Percentiles rank a stretch among this genome's conserved stretches.
Evolutionary conservation across 1,139 yeast species (phyloP).

Genomic region (Yamadazyma spencermartinsiae): DNA sequence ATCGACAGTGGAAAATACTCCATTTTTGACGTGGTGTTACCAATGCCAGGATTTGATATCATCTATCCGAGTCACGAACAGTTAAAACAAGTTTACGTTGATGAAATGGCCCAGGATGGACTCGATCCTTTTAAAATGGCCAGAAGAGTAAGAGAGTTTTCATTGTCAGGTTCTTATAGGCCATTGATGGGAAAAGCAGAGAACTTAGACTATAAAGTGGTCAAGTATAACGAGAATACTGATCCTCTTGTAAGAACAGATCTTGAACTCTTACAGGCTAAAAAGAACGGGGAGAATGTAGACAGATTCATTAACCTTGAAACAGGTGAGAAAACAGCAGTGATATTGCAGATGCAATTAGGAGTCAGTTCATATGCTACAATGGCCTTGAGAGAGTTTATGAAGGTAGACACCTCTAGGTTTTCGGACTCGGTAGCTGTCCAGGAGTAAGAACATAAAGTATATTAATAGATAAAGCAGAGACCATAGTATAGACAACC

Average conservation of each 20-base stretch:
- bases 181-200: conserved; percentile 68
- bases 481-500: no score
- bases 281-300: conserved; percentile 31
- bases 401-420: conserved; percentile 80
- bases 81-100: conserved; percentile 63
- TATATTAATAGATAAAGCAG: not conserved
- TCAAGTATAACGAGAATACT: conserved; percentile 60
- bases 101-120: conserved; percentile 76
- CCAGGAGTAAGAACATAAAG: conserved; percentile 3
- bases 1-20: conserved; percentile 57
- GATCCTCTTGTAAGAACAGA: conserved; percentile 83
- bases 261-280: conserved; percentile 57
- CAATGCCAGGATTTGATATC: conserved; percentile 93
- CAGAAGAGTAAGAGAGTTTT: conserved; percentile 82
- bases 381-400: conserved; percentile 91
- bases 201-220: conserved; percentile 60
- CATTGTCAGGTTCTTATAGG: conserved; percentile 90
- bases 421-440: conserved; percentile 26
- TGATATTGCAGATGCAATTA: conserved; percentile 72
- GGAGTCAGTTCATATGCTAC: conserved; percentile 95
- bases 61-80: conserved; percentile 71
- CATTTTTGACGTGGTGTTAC: conserved; percentile 83
- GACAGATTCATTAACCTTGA: conserved; percentile 25
- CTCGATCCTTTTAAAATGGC: conserved; percentile 85
- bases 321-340: conserved; percentile 55